Conservation (phyloP, 441 rosid species). For the Pelargonium citronellum region DNA sequence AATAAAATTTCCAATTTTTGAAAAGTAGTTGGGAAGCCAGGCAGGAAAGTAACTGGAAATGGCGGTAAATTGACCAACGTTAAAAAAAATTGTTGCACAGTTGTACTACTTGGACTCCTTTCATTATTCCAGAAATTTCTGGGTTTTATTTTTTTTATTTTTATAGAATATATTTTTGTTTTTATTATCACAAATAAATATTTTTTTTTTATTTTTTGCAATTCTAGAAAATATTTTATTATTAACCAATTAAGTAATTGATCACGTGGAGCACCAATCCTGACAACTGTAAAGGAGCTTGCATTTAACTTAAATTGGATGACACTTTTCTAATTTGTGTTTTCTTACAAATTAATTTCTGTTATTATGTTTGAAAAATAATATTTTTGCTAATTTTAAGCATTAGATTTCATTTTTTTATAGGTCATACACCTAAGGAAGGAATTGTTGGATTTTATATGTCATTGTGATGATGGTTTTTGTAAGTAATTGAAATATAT, state of each 20-base stretch:
- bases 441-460: too few relatives aligned
- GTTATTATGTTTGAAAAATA: too few relatives aligned
- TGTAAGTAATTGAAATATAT: too few relatives aligned
- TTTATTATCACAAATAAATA: not conserved
- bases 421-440: too few relatives aligned
- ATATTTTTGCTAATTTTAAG: too few relatives aligned
- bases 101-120: not conserved
- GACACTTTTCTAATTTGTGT: not conserved
- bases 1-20: not conserved
- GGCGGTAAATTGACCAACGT: not conserved
- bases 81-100: not conserved
- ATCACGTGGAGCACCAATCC: not conserved
- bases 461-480: too few relatives aligned
- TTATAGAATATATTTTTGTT: not conserved
- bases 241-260: not conserved
- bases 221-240: not conserved
- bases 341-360: too few relatives aligned
- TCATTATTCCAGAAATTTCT: not conserved
- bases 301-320: not conserved
- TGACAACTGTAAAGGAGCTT: not conserved
- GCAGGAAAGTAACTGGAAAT: constrained; percentile 1
- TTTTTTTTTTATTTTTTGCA: not conserved
- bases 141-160: not conserved
- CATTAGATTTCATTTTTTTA: too few relatives aligned
- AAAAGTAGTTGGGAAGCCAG: not conserved